A percentile compares a stretch with the other conserved stretches of the same genome.
Conservation (phyloP, 345 rosid species). For the Sisymbrium irio region DNA sequence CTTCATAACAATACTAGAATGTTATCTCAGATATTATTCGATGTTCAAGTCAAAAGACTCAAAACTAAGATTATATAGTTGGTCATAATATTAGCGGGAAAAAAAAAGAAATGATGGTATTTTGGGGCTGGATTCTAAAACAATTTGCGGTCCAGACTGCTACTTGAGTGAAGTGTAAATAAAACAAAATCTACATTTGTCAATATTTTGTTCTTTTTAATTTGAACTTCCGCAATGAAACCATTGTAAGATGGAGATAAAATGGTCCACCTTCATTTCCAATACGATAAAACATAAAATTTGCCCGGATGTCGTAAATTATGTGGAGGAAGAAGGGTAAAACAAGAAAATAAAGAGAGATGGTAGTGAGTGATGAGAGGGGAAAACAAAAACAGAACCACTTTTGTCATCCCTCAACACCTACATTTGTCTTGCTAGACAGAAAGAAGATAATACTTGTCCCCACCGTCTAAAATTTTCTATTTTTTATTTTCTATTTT, state of each 20-base stretch:
- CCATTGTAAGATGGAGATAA: conserved; percentile 6
- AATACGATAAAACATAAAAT: not conserved
- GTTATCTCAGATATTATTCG: no score
- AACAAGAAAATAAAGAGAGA: not conserved
- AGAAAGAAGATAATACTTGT: conserved; percentile 42
- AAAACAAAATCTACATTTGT: not conserved
- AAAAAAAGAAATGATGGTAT: no score
- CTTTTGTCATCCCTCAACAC: conserved; percentile 31
- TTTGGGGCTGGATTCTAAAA: not conserved
- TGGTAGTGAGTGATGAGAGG: conserved; percentile 34
- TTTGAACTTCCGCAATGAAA: not conserved
- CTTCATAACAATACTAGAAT: no score
- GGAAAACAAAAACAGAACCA: conserved; percentile 35
- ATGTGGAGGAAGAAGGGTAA: conserved; percentile 22
- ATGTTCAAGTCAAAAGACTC: no score
- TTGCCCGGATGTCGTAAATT: conserved; percentile 3
- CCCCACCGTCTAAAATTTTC: conserved; percentile 35
- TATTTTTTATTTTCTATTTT: not conserved
- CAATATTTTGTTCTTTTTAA: not conserved
- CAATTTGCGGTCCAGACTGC: not conserved
- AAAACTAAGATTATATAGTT: no score
- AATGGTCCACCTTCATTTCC: conserved; percentile 17
- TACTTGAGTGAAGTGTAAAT: not conserved
- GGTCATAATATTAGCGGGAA: no score
- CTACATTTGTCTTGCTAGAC: conserved; percentile 36